These are phyloP conservation scores for Pythium phragmiticola DNA, from an alignment of 352 stramenopile genomes.

Conservation along the genomic window DNA sequence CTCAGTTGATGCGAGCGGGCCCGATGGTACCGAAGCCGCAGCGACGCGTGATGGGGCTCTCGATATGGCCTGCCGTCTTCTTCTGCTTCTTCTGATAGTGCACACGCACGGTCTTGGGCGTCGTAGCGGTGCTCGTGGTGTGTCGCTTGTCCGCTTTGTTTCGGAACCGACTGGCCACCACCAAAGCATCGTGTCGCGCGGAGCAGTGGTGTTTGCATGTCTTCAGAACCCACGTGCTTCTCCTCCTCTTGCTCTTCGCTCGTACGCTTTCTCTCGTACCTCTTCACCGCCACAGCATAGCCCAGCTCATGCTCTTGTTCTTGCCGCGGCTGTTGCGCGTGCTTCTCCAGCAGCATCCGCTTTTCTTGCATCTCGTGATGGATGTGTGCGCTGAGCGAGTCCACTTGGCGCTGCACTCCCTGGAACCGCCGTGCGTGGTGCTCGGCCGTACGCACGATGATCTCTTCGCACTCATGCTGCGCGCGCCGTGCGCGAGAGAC, in stretches of 20 bases:
- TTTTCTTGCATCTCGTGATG: neutral
- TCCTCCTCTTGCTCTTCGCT: too few species aligned
- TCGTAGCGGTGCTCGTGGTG: too few species aligned
- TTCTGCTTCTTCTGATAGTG: neutral
- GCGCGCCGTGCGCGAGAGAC: neutral
- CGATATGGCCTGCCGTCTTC: neutral
- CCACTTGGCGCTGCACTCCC: neutral
- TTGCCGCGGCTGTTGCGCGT: neutral
- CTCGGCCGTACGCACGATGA: constrained; percentile 21
- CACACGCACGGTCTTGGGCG: too few species aligned
- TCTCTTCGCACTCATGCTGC: constrained; percentile 22
- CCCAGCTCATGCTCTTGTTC: neutral
- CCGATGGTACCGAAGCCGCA: constrained; percentile 19
- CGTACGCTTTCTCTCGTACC: too few species aligned
- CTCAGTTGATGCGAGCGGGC: constrained; percentile 10
- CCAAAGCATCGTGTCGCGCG: too few species aligned
- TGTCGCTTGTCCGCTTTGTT: too few species aligned
- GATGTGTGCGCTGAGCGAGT: neutral
- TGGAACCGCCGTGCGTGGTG: constrained; percentile 12
- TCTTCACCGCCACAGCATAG: too few species aligned
- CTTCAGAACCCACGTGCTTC: too few species aligned
- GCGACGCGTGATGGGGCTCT: constrained; percentile 7
- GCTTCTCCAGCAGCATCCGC: constrained; percentile 5
- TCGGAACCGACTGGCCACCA: too few species aligned
- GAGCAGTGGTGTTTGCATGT: too few species aligned